Base-by-base conservation (phyloP, 129 eudicot genomes). In the Pseudognaphalium luteoalbum region DNA sequence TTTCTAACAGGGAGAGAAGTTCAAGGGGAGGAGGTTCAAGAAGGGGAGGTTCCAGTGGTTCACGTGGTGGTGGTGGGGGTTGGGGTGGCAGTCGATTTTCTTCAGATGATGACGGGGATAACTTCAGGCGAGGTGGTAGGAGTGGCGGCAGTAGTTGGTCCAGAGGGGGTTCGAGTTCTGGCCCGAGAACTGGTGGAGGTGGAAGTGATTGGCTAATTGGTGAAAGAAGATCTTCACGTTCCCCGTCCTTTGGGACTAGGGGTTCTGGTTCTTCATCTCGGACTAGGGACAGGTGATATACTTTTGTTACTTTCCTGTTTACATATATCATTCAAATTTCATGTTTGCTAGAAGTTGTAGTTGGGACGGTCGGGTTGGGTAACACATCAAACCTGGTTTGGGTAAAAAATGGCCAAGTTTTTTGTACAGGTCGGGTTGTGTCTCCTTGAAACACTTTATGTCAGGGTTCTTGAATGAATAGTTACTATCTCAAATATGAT, bases 141-240 rank as follows among this genome's bases (percentile, higher is more conserved):
- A 74, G 93, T 32, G 89, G 83, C 28, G 84, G 92, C 83, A 80
- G 79, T 62, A 83, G 93, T n/a, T 80, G 91, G 91, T 91, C 97
- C 19, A 70, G 77, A 69, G 81, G 82, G 21, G 76, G 81, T 78
- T 75, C 83, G n/a, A 63, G 83, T 17, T 51, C 77, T 67, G 89
- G 72, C 11, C 63, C 77, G 16, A 59, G 77, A 58, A 12, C 58
- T 8, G 81, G 89, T 21, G 87, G 86, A 21, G 81, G 89, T 29
- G 87, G 86, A 29, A 87, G 88, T 81, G 97, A 91, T 82, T 88
- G 98, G 98, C 86, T 91, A 28, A 87, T 88, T 64, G 83, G 88
- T 62, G 91, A 85, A 58, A 78, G 96, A 75, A 77, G 91, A 20
- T 76, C 98, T 82, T 73, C 89, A 39, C 75, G 91, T 61, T 78